These are phyloP conservation scores for Eucalyptus sp. DNA, from an alignment of 345 rosid genomes.

Conservation along the genomic window DNA sequence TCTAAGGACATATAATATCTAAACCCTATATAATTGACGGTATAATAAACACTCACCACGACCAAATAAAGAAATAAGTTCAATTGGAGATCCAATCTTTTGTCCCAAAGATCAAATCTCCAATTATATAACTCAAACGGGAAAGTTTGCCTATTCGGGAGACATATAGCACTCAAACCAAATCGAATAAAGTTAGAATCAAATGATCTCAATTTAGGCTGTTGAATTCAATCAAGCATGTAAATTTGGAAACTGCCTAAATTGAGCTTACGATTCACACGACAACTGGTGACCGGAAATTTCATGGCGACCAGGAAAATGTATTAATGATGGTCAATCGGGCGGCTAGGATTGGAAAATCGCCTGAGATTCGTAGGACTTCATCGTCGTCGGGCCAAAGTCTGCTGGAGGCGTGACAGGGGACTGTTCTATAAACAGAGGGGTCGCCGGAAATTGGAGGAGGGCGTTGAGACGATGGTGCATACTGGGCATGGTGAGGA, in stretches of 20 bases:
- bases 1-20: not conserved
- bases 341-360: not conserved
- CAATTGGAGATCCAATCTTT: not conserved
- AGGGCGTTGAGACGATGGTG: not conserved
- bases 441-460: not conserved
- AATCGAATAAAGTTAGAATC: not conserved
- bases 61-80: not conserved
- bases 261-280: not conserved
- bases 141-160: not conserved
- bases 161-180: not conserved
- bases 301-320: not conserved
- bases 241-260: not conserved
- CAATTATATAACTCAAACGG: not conserved
- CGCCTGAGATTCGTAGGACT: not conserved
- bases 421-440: not conserved
- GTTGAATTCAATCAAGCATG: not conserved
- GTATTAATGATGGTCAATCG: not conserved
- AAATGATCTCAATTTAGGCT: not conserved
- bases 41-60: not conserved
- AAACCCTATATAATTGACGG: not conserved
- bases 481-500: not conserved
- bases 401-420: not conserved
- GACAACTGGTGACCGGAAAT: not conserved
- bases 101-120: not conserved
- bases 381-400: not conserved